phyloP scores from a whole-genome alignment of 2,329 filamentous ascomycete species.

The Pseudogymnoascus sp. region DNA sequence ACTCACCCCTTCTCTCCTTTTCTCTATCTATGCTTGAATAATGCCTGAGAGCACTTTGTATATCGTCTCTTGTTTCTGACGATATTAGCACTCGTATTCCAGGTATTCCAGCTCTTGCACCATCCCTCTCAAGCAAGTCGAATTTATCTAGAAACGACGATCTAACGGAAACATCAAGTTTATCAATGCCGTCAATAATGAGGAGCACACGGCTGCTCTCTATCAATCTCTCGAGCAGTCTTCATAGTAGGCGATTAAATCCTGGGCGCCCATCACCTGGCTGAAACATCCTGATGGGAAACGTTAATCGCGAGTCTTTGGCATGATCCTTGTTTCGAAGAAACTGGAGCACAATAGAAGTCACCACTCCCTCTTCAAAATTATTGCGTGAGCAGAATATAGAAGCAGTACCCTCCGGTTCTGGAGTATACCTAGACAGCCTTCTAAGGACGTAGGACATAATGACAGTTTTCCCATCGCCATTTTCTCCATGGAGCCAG shows the following conservation, averaged over 20 bases:
- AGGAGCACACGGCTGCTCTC: neutral
- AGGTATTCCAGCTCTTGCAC: too few species aligned
- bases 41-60: neutral
- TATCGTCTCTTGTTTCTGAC: neutral
- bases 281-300: neutral
- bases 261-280: neutral
- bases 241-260: neutral
- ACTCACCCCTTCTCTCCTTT: constrained; percentile 6
- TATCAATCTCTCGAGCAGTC: too few species aligned
- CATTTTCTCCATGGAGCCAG: neutral
- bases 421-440: neutral
- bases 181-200: neutral
- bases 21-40: constrained; percentile 3
- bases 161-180: neutral
- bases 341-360: neutral
- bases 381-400: neutral
- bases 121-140: neutral
- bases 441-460: neutral
- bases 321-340: neutral
- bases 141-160: neutral
- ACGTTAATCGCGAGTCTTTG: neutral
- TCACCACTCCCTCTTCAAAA: neutral
- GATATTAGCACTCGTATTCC: neutral
- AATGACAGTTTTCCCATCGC: neutral
- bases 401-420: neutral